Evolutionary conservation across 1,139 yeast species (phyloP).

Genomic region (Entelexis sorbosivorans): DNA sequence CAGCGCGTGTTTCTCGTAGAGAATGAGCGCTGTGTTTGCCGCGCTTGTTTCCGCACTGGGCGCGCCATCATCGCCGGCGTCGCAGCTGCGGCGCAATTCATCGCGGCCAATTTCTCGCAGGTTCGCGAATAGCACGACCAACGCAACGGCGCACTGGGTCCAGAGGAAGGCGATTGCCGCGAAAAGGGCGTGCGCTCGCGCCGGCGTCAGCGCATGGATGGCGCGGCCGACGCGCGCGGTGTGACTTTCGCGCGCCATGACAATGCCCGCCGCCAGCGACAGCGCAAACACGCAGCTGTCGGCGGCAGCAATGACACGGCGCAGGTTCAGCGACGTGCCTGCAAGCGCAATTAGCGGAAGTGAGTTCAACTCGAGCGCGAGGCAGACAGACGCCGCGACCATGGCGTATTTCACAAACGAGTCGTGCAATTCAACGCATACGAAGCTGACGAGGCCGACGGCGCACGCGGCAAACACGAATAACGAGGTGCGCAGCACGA

Average conservation of each 20-base stretch:
- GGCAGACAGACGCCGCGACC: neutral
- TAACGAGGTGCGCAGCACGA: neutral
- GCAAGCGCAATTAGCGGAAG: neutral
- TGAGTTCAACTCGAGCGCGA: neutral
- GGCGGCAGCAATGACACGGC: neutral
- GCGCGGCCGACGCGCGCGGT: neutral
- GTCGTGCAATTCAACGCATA: neutral
- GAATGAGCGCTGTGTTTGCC: neutral
- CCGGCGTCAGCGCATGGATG: neutral
- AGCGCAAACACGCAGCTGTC: conserved; percentile 5
- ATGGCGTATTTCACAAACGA: neutral
- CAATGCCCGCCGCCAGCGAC: conserved; percentile 5
- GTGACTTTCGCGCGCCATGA: conserved; percentile 1
- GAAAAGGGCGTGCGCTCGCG: neutral
- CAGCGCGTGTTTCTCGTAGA: neutral
- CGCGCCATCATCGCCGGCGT: neutral
- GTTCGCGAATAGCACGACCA: neutral
- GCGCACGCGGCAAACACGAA: neutral
- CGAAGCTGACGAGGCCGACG: neutral
- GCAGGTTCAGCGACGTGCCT: neutral
- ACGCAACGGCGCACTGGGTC: neutral
- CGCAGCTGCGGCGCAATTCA: too few relatives aligned
- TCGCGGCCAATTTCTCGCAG: neutral
- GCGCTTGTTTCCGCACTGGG: neutral
- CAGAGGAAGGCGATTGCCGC: neutral